Base-by-base conservation (phyloP, 176 grass and related monocot genomes). In the Aegilops speltoides region DNA sequence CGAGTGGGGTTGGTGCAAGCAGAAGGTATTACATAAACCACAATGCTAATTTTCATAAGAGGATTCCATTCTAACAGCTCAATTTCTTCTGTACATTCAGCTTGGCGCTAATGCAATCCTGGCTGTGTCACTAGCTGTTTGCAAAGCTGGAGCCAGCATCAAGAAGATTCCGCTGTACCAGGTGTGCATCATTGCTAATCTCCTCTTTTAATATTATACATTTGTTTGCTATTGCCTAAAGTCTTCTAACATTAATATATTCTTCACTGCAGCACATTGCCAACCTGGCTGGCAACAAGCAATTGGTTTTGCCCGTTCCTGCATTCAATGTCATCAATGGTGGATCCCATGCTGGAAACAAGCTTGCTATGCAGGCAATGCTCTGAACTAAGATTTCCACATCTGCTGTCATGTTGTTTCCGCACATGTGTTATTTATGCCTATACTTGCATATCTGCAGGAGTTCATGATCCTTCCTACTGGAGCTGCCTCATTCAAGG, bases 381-480 rank as follows among this genome's bases (percentile, higher is more conserved):
- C 26, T 46, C 56, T 32, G 52, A 65, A 31, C 37, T 32, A 5
- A 83, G 16, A 73, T 70, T 14, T 23, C 1, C 20, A 62, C 33
- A 38, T 65, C 19, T 87, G 24, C 0, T 15, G 52, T 23, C 56
- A 62, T 24, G n/a, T 34, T 57, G 54, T 22, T 22, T 57, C 22
- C 2, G 0, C 54, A 57, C 54, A 22, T 22, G 3, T 20, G 6
- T 57, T 56, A 20, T 57, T 22, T 22, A 57, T 57, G 54, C 54
- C 6, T 57, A 8, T 57, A 57, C 19, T 20, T 57, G 54, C 54
- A 57, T 57, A 22, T 57, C 7, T 22, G 54, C 77, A 98, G 96
- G 96, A 98, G 90, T 98, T 98, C 81, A 98, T 98, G 96, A 98
- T 98, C 83, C 93, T 98, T 79, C 93, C 96, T 28, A 91, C 91